These are phyloP conservation scores for Haplographium delicatum DNA, from an alignment of 495 filamentous ascomycete genomes.

Conservation along the genomic window DNA sequence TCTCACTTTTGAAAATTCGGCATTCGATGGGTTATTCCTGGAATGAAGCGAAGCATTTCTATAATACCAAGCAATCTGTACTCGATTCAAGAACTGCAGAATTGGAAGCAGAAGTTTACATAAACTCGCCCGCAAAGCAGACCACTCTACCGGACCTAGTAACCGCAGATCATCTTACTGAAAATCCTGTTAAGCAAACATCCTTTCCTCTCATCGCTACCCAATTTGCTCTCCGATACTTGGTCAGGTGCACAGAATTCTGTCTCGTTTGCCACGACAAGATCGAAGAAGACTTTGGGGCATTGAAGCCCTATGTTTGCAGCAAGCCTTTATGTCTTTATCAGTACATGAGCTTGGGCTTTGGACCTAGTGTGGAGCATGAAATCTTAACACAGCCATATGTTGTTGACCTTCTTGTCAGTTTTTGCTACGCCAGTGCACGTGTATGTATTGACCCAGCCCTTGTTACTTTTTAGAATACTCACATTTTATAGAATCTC, in stretches of 20 bases:
- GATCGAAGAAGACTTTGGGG: constrained; percentile 65
- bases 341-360: constrained; percentile 85
- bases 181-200: constrained; percentile 23
- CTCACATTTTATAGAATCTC: constrained; percentile 1
- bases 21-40: constrained; percentile 50
- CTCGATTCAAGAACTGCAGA: constrained; percentile 4
- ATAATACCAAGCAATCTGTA: constrained; percentile 15
- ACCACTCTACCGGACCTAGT: constrained; percentile 34
- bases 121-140: constrained; percentile 8
- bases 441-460: neutral
- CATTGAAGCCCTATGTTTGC: constrained; percentile 92
- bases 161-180: constrained; percentile 45
- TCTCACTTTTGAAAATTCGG: constrained; percentile 58
- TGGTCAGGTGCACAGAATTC: constrained; percentile 80
- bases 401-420: constrained; percentile 82
- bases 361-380: constrained; percentile 80
- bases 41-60: constrained; percentile 59
- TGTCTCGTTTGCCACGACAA: constrained; percentile 77
- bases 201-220: constrained; percentile 21
- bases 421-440: constrained; percentile 65
- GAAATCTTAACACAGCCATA: constrained; percentile 76
- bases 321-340: constrained; percentile 74
- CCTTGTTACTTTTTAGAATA: neutral
- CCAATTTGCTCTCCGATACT: constrained; percentile 70
- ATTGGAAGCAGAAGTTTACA: constrained; percentile 12